A percentile compares a stretch with the other conserved stretches of the same genome.
Conservation (phyloP, 768 basidiomycete genomes). For the Russula emetica region DNA sequence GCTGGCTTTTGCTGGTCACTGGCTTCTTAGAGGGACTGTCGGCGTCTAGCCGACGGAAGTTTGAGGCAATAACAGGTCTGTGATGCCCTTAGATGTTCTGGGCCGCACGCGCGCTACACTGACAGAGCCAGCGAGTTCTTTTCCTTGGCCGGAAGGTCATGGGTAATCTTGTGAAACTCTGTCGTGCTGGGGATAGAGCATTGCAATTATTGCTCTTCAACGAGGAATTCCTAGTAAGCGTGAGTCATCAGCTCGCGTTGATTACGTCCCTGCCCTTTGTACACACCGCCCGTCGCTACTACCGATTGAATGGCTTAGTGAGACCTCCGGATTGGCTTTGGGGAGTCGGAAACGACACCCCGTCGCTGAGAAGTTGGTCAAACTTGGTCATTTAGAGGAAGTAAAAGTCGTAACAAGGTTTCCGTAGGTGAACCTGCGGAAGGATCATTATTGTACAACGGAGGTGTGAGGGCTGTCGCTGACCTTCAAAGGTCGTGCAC, state of each 20-base stretch:
- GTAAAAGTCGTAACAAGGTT: conserved; percentile 79
- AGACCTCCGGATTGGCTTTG: conserved; percentile 71
- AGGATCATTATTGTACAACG: conserved; percentile 61
- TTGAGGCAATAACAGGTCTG: conserved; percentile 58
- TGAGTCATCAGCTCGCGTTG: conserved; percentile 86
- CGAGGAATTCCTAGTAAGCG: conserved; percentile 87
- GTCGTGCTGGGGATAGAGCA: conserved; percentile 85
- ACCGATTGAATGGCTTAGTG: conserved; percentile 90
- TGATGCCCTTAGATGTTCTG: conserved; percentile 51
- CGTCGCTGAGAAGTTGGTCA: conserved; percentile 44
- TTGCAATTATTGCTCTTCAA: conserved; percentile 92
- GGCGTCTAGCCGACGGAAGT: conserved; percentile 79
- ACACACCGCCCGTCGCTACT: conserved; percentile 88
- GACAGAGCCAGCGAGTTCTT: conserved; percentile 82
- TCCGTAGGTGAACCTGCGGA: conserved; percentile 80
- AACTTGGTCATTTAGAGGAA: conserved; percentile 29
- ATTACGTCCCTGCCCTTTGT: conserved; percentile 90
- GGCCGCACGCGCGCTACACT: conserved; percentile 85
- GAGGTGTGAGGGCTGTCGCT: conserved; percentile 27
- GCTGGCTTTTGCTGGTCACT: conserved; percentile 63
- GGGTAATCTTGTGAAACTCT: conserved; percentile 77
- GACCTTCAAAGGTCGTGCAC: conserved; percentile 31
- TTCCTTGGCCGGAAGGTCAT: conserved; percentile 69
- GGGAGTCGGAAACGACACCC: conserved; percentile 35
- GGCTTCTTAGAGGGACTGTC: conserved; percentile 54